These are phyloP conservation scores for Diphasiastrum complanatum DNA, from an alignment of 83 land plant species.

Conservation along the genomic window DNA sequence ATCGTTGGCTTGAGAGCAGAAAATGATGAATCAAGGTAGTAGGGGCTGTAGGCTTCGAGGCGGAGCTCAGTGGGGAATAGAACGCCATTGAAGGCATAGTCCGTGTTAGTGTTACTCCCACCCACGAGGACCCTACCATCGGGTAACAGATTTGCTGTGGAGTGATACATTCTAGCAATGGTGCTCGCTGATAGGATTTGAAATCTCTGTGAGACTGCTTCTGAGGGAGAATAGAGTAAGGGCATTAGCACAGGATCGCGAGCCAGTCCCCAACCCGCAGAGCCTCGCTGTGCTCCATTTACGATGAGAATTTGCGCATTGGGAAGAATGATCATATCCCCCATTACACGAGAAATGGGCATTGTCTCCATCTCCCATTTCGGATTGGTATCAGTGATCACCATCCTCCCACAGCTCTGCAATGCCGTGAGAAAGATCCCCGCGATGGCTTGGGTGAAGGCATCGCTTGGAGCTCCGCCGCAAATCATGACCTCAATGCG, in stretches of 20 bases:
- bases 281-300: slow-evolving; percentile 16
- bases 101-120: slow-evolving; percentile 7
- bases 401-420: slow-evolving; percentile 24
- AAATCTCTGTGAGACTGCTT: not conserved
- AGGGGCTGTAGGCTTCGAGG: slow-evolving; percentile 11
- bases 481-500: slow-evolving; percentile 10
- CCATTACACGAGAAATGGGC: slow-evolving; percentile 22
- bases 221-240: slow-evolving; percentile 20
- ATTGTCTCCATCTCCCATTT: slow-evolving; percentile 18
- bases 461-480: slow-evolving; percentile 10
- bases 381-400: slow-evolving; percentile 16
- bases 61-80: slow-evolving; percentile 19
- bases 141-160: slow-evolving; percentile 15
- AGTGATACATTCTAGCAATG: slow-evolving; percentile 17
- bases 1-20: slow-evolving; percentile 3
- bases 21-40: slow-evolving; percentile 5
- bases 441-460: not conserved
- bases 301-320: slow-evolving; percentile 20
- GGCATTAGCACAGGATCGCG: slow-evolving; percentile 9
- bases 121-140: slow-evolving; percentile 14
- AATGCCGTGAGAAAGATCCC: slow-evolving; percentile 13
- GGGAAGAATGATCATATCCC: slow-evolving; percentile 19
- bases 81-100: slow-evolving; percentile 4
- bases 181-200: not conserved
- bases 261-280: slow-evolving; percentile 9